Conservation (phyloP, 2,329 filamentous ascomycete genomes). For the Colletotrichum simmondsii region DNA sequence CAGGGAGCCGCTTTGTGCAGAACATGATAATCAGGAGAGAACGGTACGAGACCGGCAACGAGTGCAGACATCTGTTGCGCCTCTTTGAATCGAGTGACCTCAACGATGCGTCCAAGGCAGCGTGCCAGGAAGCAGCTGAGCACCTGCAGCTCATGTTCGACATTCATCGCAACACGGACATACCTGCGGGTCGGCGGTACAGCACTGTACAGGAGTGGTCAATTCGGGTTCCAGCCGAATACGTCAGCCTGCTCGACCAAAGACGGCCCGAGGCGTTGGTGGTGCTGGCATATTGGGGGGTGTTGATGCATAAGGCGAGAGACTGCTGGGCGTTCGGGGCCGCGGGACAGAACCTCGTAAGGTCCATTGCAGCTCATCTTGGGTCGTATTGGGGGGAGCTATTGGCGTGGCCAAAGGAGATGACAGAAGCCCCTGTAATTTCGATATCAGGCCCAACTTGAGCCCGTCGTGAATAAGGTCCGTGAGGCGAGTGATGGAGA, state of each 20-base stretch:
- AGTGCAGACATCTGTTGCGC: slow-evolving; percentile 41
- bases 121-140: slow-evolving; percentile 38
- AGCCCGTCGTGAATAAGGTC: neutral
- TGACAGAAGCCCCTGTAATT: neutral
- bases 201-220: slow-evolving; percentile 43
- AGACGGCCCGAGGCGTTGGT: slow-evolving; percentile 51
- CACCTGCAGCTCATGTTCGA: slow-evolving; percentile 45
- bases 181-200: slow-evolving; percentile 37
- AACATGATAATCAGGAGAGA: neutral
- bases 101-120: slow-evolving; percentile 33
- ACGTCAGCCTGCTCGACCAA: slow-evolving; percentile 47
- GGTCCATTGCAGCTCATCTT: slow-evolving; percentile 39
- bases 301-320: slow-evolving; percentile 50
- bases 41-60: slow-evolving; percentile 8
- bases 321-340: slow-evolving; percentile 47
- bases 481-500: neutral
- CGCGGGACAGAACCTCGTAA: slow-evolving; percentile 43
- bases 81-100: slow-evolving; percentile 36
- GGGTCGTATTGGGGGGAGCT: slow-evolving; percentile 45
- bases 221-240: slow-evolving; percentile 46
- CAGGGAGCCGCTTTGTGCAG: neutral
- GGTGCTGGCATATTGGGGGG: slow-evolving; percentile 54
- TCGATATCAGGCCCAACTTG: neutral
- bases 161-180: slow-evolving; percentile 19
- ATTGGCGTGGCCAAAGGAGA: slow-evolving; percentile 36